phyloP scores from a whole-genome alignment of 2,329 filamentous ascomycete genomes.

The Reticulascus tulasneorum region DNA sequence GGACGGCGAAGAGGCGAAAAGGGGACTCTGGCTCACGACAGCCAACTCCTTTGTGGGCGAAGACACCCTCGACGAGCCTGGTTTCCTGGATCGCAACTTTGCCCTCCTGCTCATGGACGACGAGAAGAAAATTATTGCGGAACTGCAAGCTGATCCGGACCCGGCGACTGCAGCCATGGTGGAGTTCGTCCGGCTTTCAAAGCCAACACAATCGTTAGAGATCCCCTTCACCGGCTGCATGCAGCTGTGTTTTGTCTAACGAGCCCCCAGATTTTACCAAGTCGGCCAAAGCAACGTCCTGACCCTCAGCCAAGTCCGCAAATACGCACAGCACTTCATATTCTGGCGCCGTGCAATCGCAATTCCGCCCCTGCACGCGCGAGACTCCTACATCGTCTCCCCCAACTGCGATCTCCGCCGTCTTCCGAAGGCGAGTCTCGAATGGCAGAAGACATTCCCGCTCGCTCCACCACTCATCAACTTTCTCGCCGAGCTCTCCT shows the following conservation, averaged over 20 bases:
- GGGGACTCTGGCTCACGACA: slow-evolving; percentile 82
- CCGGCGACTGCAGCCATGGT: slow-evolving; percentile 73
- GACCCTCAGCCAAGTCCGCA: slow-evolving; percentile 74
- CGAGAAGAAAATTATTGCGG: slow-evolving; percentile 67
- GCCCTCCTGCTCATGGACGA: slow-evolving; percentile 81
- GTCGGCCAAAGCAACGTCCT: slow-evolving; percentile 69
- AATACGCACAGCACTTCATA: slow-evolving; percentile 87
- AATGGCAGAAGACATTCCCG: slow-evolving; percentile 77
- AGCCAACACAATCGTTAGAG: slow-evolving; percentile 59
- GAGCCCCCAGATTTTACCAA: slow-evolving; percentile 52
- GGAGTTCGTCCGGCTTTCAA: slow-evolving; percentile 75
- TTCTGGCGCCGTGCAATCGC: slow-evolving; percentile 93
- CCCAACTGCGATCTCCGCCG: slow-evolving; percentile 79
- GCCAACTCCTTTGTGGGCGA: slow-evolving; percentile 71
- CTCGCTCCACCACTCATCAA: slow-evolving; percentile 78
- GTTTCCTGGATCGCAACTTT: slow-evolving; percentile 78
- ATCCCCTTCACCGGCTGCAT: not conserved
- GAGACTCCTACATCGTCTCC: slow-evolving; percentile 87
- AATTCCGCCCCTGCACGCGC: slow-evolving; percentile 82
- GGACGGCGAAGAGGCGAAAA: slow-evolving; percentile 63
- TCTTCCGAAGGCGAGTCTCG: slow-evolving; percentile 63
- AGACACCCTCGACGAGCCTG: slow-evolving; percentile 62
- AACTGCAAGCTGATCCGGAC: slow-evolving; percentile 73
- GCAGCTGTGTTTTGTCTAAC: not conserved
- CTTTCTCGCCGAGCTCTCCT: slow-evolving; percentile 80